Evolutionary conservation across 306 rosid species (phyloP).

Genomic region (Aeschynomene evenia): DNA sequence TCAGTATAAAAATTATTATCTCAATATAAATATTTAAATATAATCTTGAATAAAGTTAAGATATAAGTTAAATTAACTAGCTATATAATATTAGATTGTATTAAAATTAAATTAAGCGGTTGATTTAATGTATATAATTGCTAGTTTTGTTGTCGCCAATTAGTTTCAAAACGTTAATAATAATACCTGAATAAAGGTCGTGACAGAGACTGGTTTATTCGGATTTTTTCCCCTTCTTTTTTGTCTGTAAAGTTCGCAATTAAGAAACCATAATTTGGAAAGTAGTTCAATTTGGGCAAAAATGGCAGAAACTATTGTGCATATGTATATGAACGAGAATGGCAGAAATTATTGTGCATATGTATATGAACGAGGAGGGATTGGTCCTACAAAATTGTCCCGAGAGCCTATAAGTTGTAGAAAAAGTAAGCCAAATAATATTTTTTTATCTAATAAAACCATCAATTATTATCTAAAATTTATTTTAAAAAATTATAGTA

Average conservation of each 20-base stretch:
- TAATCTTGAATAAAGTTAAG: no score
- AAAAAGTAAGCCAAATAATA: slow-evolving; percentile 13
- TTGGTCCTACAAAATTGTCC: slow-evolving; percentile 35
- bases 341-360: not conserved
- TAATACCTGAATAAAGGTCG: no score
- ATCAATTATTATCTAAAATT: not conserved
- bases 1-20: no score
- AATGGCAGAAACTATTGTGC: not conserved
- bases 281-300: slow-evolving; percentile 36
- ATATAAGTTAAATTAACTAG: no score
- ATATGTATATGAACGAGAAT: no score
- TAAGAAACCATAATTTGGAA: slow-evolving; percentile 31
- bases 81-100: no score
- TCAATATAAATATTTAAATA: no score
- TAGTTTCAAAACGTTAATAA: slow-evolving; percentile 28
- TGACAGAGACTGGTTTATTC: slow-evolving; percentile 23
- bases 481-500: no score
- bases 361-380: not conserved
- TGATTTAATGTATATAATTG: no score
- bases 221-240: slow-evolving; percentile 7
- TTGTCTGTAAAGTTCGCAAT: slow-evolving; percentile 18
- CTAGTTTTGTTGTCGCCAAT: slow-evolving; percentile 21
- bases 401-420: not conserved
- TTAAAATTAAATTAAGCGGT: no score
- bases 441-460: no score